A percentile compares a stretch with the other conserved stretches of the same genome.
phyloP scores from a whole-genome alignment of 805 yeast species.

The Lipomyces spencermartinsiae region DNA sequence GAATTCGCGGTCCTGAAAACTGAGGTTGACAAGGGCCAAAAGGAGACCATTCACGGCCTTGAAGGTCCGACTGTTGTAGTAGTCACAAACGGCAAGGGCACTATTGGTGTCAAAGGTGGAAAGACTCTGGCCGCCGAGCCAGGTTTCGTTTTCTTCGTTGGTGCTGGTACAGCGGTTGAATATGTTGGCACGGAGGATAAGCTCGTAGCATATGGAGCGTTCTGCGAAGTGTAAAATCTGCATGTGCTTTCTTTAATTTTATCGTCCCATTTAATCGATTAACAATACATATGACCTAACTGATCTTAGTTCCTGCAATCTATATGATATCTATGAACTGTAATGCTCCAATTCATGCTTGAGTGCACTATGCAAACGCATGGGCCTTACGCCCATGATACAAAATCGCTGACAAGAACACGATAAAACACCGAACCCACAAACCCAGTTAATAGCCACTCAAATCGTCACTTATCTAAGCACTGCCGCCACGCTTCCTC shows the following conservation, averaged over 20 bases:
- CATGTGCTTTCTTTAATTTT: too few species aligned
- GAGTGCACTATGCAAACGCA: too few species aligned
- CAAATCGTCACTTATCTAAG: too few species aligned
- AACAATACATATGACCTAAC: too few species aligned
- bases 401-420: not conserved
- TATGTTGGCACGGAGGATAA: conserved; percentile 48
- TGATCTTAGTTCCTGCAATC: not conserved
- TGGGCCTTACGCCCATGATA: not conserved
- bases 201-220: conserved; percentile 89
- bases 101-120: conserved; percentile 51
- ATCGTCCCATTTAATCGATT: too few species aligned
- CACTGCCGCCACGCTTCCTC: not conserved
- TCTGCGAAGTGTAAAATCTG: conserved; percentile 64
- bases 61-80: conserved; percentile 90
- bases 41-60: conserved; percentile 64
- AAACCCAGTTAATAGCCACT: not conserved
- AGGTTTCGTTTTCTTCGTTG: conserved; percentile 85
- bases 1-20: conserved; percentile 95
- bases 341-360: not conserved
- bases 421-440: not conserved
- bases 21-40: conserved; percentile 58
- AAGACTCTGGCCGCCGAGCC: conserved; percentile 58
- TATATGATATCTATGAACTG: not conserved
- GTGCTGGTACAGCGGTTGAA: conserved; percentile 73
- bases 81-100: conserved; percentile 81